Evolutionary conservation across 2,329 filamentous ascomycete species (phyloP).

Genomic region (Bipolaris bicolor): DNA sequence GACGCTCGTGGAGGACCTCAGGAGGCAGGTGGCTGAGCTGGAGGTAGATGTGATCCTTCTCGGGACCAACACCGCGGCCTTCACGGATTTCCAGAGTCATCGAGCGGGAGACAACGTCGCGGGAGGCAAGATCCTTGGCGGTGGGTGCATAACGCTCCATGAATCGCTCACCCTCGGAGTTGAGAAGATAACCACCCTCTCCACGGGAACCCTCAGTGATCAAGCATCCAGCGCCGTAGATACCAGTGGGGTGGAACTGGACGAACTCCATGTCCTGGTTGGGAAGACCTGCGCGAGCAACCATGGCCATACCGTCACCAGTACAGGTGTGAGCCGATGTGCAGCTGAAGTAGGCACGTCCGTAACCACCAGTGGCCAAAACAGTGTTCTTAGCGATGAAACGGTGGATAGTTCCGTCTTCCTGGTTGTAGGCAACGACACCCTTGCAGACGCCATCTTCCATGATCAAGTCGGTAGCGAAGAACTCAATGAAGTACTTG

Average conservation of each 20-base stretch:
- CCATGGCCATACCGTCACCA: conserved; percentile 99
- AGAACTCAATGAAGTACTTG: conserved; percentile 99
- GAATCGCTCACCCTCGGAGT: conserved; percentile 97
- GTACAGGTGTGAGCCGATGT: conserved; percentile 98
- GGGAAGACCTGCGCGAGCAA: conserved; percentile 93
- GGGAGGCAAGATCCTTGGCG: conserved; percentile 94
- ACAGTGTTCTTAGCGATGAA: conserved; percentile 98
- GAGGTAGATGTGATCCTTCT: conserved; percentile 98
- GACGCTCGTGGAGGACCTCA: conserved; percentile 91
- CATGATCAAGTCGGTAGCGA: conserved; percentile 96
- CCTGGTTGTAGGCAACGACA: conserved; percentile 97
- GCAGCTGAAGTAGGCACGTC: conserved; percentile 97
- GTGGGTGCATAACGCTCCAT: conserved; percentile 99
- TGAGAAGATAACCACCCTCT: conserved; percentile 96
- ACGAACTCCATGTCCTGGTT: conserved; percentile 99
- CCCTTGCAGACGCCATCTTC: conserved; percentile 95
- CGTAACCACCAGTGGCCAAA: conserved; percentile 94
- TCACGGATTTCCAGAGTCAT: conserved; percentile 99
- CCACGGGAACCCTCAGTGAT: conserved; percentile 98
- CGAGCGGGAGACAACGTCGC: conserved; percentile 94
- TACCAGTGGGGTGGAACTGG: conserved; percentile 98
- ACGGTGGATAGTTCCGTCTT: conserved; percentile 95
- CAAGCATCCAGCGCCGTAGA: conserved; percentile 94
- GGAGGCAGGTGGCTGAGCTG: conserved; percentile 94
- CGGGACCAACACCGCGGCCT: conserved; percentile 92